Evolutionary conservation across 208 protist species (phyloP).

Genomic region (Crithidia expoeki): DNA sequence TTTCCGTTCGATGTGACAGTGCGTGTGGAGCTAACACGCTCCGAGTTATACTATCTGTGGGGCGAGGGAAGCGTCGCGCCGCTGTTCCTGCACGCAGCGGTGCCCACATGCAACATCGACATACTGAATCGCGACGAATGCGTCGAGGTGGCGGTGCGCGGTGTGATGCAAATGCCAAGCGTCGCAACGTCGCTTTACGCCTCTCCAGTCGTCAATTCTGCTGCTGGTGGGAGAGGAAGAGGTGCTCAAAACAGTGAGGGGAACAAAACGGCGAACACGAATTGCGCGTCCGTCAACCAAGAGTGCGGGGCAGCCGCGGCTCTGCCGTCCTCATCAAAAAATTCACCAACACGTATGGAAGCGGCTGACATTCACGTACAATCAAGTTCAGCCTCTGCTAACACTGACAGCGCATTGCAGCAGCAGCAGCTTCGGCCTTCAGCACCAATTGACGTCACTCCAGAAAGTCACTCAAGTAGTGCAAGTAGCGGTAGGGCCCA

Average conservation of each 20-base stretch:
- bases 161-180: constrained; percentile 26
- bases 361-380: neutral
- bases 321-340: neutral
- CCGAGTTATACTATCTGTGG: constrained; percentile 60
- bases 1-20: constrained; percentile 58
- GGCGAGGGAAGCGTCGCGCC: constrained; percentile 49
- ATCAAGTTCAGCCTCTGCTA: neutral
- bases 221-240: neutral
- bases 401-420: neutral
- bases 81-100: constrained; percentile 43
- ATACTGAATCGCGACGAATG: constrained; percentile 52
- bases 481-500: neutral
- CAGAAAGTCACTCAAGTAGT: neutral
- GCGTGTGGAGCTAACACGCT: constrained; percentile 28
- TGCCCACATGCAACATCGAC: constrained; percentile 26
- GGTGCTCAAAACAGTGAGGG: neutral
- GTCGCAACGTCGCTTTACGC: constrained; percentile 13
- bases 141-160: constrained; percentile 42
- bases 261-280: neutral
- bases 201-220: neutral
- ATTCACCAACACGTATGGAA: neutral
- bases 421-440: neutral
- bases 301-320: neutral
- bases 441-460: neutral
- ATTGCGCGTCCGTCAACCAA: neutral